phyloP scores from a whole-genome alignment of 2,329 filamentous ascomycete genomes.

The Rhytidhysteron rufulum region DNA sequence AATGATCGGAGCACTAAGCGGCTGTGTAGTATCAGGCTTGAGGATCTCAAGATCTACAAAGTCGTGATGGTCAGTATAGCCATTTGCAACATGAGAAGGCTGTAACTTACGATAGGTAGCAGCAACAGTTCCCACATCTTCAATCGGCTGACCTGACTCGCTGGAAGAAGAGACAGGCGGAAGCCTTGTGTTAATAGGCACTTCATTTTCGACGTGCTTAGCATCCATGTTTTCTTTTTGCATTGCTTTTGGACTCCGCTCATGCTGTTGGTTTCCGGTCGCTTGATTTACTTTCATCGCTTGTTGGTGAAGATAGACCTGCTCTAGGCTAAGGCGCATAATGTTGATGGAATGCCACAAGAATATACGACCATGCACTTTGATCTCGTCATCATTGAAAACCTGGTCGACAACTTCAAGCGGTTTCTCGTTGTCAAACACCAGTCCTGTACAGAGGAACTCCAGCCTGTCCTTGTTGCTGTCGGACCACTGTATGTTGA shows the following conservation, averaged over 20 bases:
- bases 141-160: not conserved
- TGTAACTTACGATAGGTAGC: not conserved
- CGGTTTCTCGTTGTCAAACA: slow-evolving; percentile 16
- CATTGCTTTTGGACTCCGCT: too few species aligned
- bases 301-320: not conserved
- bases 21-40: not conserved
- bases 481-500: slow-evolving; percentile 19
- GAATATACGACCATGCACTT: slow-evolving; percentile 20
- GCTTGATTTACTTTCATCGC: not conserved
- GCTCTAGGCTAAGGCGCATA: slow-evolving; percentile 12
- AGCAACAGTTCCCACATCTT: not conserved
- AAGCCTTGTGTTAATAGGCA: not conserved
- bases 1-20: not conserved
- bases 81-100: not conserved
- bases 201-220: not conserved
- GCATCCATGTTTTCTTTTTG: too few species aligned
- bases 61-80: not conserved
- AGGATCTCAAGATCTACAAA: not conserved
- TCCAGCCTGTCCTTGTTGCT: slow-evolving; percentile 17
- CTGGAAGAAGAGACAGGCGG: not conserved
- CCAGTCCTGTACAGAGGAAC: not conserved
- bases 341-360: slow-evolving; percentile 25
- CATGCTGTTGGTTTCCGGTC: too few species aligned
- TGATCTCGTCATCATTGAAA: slow-evolving; percentile 22
- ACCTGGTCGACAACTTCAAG: slow-evolving; percentile 24